These are phyloP conservation scores for Eimeria praecox DNA, from an alignment of 169 alveolate genomes.

Conservation along the genomic window DNA sequence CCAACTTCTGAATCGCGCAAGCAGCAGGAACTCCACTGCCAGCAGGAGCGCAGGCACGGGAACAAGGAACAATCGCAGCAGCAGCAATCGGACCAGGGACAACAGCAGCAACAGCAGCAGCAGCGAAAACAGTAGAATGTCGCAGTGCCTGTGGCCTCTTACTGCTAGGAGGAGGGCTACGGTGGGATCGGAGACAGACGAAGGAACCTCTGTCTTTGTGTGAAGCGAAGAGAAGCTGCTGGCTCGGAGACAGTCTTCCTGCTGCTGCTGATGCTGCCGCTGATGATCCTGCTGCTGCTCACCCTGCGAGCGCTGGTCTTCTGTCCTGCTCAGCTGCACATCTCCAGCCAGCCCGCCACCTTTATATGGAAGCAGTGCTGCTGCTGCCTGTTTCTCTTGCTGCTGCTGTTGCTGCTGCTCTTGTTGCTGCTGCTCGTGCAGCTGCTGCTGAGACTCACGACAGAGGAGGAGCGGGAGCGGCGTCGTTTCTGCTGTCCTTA, in stretches of 20 bases:
- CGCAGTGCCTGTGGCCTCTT: not conserved
- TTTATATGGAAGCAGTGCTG: not conserved
- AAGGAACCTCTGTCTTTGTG: not conserved
- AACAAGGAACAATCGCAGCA: not conserved
- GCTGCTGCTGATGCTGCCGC: conserved; percentile 16
- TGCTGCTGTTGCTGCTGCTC: not conserved
- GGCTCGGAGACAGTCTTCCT: not conserved
- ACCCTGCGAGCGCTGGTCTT: not conserved
- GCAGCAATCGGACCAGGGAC: not conserved
- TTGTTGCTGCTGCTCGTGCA: conserved; percentile 12
- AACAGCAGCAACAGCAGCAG: conserved; percentile 24
- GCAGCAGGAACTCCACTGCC: not conserved
- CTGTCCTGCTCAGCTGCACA: not conserved
- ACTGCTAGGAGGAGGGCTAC: conserved; percentile 60
- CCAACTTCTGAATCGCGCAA: no score
- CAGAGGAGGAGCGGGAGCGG: not conserved
- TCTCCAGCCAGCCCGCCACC: not conserved
- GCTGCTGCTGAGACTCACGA: not conserved
- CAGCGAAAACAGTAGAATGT: conserved; percentile 26
- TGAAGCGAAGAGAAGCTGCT: not conserved
- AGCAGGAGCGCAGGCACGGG: not conserved
- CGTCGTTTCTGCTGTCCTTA: not conserved
- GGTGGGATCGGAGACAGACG: conserved; percentile 39
- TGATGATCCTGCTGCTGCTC: conserved; percentile 37
- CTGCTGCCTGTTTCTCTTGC: not conserved